Conservation (phyloP, 352 stramenopile genomes). For the Globisporangium canariense region DNA sequence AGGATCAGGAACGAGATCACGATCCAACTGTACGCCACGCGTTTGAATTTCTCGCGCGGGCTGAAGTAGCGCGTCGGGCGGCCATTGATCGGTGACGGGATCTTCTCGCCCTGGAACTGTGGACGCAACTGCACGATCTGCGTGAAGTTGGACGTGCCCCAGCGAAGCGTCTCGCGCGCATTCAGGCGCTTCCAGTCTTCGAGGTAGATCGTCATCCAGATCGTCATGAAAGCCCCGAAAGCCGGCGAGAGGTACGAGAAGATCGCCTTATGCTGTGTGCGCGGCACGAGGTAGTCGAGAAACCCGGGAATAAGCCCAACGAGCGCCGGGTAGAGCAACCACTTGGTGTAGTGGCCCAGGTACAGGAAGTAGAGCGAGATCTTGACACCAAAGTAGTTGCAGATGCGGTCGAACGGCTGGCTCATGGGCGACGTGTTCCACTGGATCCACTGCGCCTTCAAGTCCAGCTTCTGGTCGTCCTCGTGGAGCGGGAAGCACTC, state of each 20-base stretch:
- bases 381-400: slow-evolving; percentile 87
- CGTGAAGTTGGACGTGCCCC: slow-evolving; percentile 78
- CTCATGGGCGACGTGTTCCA: slow-evolving; percentile 69
- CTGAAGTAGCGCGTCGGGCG: slow-evolving; percentile 65
- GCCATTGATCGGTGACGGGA: slow-evolving; percentile 74
- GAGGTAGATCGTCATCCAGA: slow-evolving; percentile 89
- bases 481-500: slow-evolving; percentile 81
- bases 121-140: slow-evolving; percentile 65
- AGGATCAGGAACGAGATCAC: slow-evolving; percentile 77
- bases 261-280: slow-evolving; percentile 46
- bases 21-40: slow-evolving; percentile 72
- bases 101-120: slow-evolving; percentile 72
- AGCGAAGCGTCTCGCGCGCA: slow-evolving; percentile 72
- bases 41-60: slow-evolving; percentile 63
- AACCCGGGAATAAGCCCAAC: slow-evolving; percentile 89
- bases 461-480: slow-evolving; percentile 51
- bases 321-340: slow-evolving; percentile 92
- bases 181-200: slow-evolving; percentile 89
- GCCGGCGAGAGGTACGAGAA: slow-evolving; percentile 74
- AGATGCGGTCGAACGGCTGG: slow-evolving; percentile 78
- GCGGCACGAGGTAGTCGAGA: slow-evolving; percentile 49
- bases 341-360: slow-evolving; percentile 94
- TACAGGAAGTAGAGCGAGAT: slow-evolving; percentile 98
- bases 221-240: slow-evolving; percentile 85
- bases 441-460: slow-evolving; percentile 68